Evolutionary conservation across 148 eudicot genomes (phyloP).

Genomic region (Tetragonia tetragonoides): DNA sequence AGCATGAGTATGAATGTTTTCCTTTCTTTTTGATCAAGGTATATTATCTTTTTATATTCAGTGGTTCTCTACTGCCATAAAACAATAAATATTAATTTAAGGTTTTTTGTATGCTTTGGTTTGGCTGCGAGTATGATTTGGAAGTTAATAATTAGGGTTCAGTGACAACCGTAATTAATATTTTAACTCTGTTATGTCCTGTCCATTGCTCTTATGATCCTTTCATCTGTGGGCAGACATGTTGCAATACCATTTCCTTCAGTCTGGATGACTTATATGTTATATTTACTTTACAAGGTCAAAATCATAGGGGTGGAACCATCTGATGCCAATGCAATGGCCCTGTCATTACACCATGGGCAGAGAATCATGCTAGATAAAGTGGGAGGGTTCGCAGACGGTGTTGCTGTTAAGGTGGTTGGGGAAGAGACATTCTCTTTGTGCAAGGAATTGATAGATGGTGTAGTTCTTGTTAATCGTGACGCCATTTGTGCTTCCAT

Average conservation of each 20-base stretch:
- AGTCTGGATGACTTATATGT: background rate
- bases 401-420: conserved; percentile 95
- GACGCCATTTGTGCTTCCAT: conserved; percentile 99
- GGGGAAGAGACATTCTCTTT: conserved; percentile 90
- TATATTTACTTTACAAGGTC: conserved; percentile 38
- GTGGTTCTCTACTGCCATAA: background rate
- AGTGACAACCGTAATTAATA: background rate
- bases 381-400: conserved; percentile 99
- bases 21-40: background rate
- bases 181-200: background rate
- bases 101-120: background rate
- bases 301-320: conserved; percentile 97
- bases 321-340: conserved; percentile 96
- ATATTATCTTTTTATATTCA: background rate
- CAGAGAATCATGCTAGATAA: conserved; percentile 74
- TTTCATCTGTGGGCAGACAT: background rate
- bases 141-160: background rate
- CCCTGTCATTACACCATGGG: conserved; percentile 85
- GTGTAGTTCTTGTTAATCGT: conserved; percentile 93
- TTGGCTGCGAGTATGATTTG: background rate
- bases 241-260: background rate
- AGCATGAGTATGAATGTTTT: background rate
- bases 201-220: background rate
- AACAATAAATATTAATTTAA: background rate
- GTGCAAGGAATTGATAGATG: conserved; percentile 82